Evolutionary conservation across 371 early-diverging fungal species (phyloP).

Genomic region (Funneliformis caledonium): DNA sequence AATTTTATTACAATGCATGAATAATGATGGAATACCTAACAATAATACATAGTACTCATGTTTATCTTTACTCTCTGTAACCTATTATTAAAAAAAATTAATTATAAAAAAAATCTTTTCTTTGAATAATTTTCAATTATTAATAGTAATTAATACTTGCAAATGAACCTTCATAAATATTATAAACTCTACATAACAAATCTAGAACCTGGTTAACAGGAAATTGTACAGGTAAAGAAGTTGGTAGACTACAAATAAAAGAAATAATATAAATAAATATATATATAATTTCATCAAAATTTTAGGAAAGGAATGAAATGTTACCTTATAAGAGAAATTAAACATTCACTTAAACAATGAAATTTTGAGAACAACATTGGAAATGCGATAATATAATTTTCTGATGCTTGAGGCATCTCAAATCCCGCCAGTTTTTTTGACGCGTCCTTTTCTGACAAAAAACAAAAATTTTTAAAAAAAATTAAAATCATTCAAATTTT

Average conservation of each 20-base stretch:
- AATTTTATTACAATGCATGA: slow-evolving; percentile 50
- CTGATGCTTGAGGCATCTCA: slow-evolving; percentile 45
- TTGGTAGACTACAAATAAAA: slow-evolving; percentile 44
- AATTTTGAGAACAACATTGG: slow-evolving; percentile 51
- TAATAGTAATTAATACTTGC: slow-evolving; percentile 42
- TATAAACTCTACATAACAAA: slow-evolving; percentile 55
- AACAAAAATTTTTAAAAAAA: neutral
- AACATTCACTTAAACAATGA: slow-evolving; percentile 46
- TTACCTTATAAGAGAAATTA: slow-evolving; percentile 52
- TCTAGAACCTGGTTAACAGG: slow-evolving; percentile 53
- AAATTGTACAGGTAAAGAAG: slow-evolving; percentile 48
- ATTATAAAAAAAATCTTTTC: neutral
- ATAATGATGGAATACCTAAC: slow-evolving; percentile 52
- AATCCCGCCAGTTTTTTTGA: slow-evolving; percentile 42
- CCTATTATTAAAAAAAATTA: neutral
- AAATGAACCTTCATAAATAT: slow-evolving; percentile 53
- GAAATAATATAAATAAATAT: neutral
- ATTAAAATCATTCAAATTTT: neutral
- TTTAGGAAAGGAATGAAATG: neutral
- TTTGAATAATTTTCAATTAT: neutral
- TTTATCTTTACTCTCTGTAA: slow-evolving; percentile 47
- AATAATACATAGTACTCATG: slow-evolving; percentile 50
- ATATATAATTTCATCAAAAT: neutral
- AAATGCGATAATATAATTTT: slow-evolving; percentile 52
- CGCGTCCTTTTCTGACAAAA: slow-evolving; percentile 43